phyloP scores from a whole-genome alignment of 305 asterid species.

The Withania somnifera region DNA sequence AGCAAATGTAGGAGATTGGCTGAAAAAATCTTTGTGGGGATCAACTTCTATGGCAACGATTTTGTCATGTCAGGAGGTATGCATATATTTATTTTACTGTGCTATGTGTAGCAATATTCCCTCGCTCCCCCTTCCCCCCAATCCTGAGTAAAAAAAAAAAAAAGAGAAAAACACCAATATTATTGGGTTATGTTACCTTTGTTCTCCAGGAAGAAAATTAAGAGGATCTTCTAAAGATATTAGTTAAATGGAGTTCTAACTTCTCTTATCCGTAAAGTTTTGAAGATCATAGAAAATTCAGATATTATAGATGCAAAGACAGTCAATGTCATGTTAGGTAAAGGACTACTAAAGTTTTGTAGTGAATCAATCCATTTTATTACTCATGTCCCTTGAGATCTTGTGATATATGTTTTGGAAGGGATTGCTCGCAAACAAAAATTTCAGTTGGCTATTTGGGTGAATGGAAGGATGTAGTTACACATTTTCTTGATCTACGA shows the following conservation, averaged over 20 bases:
- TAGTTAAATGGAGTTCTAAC: neutral
- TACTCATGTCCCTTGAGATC: neutral
- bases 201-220: neutral
- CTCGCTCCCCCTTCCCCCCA: neutral
- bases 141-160: neutral
- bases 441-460: neutral
- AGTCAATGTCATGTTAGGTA: neutral
- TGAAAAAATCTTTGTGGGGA: slow-evolving; percentile 58
- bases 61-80: slow-evolving; percentile 76
- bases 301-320: neutral
- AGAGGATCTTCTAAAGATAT: neutral
- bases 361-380: neutral
- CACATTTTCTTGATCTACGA: neutral
- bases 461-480: neutral
- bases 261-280: neutral
- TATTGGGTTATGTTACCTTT: neutral
- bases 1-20: slow-evolving; percentile 25
- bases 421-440: neutral
- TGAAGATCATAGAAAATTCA: neutral
- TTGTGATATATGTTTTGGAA: neutral
- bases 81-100: neutral
- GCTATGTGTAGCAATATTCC: neutral
- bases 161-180: neutral
- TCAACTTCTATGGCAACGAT: slow-evolving; percentile 90
- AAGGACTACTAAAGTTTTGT: neutral